Conservation (phyloP, 2,329 filamentous ascomycete genomes). For the Xylariaceae sp. region DNA sequence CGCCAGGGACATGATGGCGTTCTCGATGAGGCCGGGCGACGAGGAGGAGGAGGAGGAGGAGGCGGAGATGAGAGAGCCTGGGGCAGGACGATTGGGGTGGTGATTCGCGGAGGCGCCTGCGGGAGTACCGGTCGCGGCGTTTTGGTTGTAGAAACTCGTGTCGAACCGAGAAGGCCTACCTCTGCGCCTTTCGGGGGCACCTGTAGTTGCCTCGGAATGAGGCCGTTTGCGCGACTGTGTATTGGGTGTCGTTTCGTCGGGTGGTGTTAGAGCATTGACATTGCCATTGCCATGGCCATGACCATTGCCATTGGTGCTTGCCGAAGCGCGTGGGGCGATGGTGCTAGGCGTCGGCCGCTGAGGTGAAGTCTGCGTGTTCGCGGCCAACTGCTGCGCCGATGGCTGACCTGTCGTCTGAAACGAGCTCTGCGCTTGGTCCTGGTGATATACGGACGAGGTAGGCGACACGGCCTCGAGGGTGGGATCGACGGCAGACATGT, state of each 20-base stretch:
- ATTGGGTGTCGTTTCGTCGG: conserved; percentile 44
- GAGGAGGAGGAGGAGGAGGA: too few species aligned
- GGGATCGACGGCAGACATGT: conserved; percentile 37
- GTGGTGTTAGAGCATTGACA: conserved; percentile 47
- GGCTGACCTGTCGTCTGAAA: conserved; percentile 18
- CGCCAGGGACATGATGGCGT: conserved; percentile 34
- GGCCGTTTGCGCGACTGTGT: conserved; percentile 36
- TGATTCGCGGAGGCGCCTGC: conserved; percentile 5
- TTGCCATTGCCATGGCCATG: too few species aligned
- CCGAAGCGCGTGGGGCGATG: conserved; percentile 37
- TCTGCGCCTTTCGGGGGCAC: conserved; percentile 27
- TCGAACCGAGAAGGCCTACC: conserved; percentile 33
- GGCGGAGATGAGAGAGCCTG: conserved; percentile 19
- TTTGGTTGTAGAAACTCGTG: conserved; percentile 32
- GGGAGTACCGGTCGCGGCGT: conserved; percentile 10
- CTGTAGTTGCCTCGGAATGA: conserved; percentile 20
- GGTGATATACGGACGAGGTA: conserved; percentile 15
- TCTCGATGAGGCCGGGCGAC: conserved; percentile 31
- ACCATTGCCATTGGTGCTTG: conserved; percentile 28
- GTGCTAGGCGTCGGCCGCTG: conserved; percentile 32
- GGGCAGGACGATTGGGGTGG: conserved; percentile 16
- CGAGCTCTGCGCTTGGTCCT: conserved; percentile 20
- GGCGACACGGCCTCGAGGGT: conserved; percentile 17
- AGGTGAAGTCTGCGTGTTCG: conserved; percentile 23
- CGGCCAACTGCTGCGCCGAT: conserved; percentile 20